Evolutionary conservation across 139 green algal species (phyloP), one percentile per base, ranked within the genome.

Genomic region (Picochlorum sp.): DNA sequence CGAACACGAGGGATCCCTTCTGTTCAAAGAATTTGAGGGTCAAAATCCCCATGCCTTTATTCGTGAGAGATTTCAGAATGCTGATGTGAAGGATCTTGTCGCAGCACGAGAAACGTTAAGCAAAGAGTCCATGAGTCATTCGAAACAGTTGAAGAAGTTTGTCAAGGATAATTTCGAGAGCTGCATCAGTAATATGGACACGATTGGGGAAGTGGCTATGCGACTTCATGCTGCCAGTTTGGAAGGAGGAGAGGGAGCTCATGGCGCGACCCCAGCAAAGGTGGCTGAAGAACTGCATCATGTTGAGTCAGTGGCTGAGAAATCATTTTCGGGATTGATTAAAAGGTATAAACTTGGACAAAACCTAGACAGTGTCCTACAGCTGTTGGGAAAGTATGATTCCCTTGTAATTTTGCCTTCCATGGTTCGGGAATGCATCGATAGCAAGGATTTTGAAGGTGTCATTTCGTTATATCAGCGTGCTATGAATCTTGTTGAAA

Each of bases 101-200:
- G 63, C 54, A 16, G 88, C 88, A 9, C 49, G 75, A 31, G 57
- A 67, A n/a, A 62, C 62, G 15, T 68, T 96, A 41, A 63, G 70
- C 9, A 64, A 66, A 34, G 81, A 89, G 65, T 69, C 95, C 6
- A 75, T 57, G 4, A 77, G 87, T 66, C 82, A 90, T 55, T 90
- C 82, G 15, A 81, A 75, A 8, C 83, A 92, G 69, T 70, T 94
- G 4, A 89, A 90, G 65, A 30, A 76, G 44, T 76, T 96, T 49
- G 87, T 94, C 13, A 94, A 92, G 38, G 80, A 91, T 50, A 96
- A 96, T 74, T 96, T 96, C 72, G 87, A 94, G 47, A 81, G 85
- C 41, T 96, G 95, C 72, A 91, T 93, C 60, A 83, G 64, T 64
- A 92, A 83, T 85, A 96, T 96, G 68, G 79, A 78, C 60, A 91